Base-by-base conservation (phyloP, 169 alveolate species). In the Plasmodium cynomolgi region DNA sequence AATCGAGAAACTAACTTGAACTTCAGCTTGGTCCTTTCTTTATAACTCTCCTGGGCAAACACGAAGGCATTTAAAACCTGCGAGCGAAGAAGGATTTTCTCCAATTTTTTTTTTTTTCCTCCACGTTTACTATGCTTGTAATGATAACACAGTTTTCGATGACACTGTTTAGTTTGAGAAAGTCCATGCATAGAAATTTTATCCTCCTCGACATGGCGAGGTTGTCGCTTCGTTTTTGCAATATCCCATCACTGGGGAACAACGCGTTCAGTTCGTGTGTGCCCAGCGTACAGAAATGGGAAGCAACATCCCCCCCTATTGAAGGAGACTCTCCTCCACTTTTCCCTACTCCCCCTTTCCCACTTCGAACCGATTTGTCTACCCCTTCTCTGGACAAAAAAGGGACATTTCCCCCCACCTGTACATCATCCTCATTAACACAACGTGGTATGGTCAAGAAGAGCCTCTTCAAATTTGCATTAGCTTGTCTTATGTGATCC, bases 61-160 rank as follows among this genome's bases (percentile, higher is more conserved):
- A 90, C 94, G 82, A 58, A 90, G 33, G 94, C 75, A 90, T 79
- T 81, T 90, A 90, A 56, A 79, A 90, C 37, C 11, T 90, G 75
- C 9, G 94, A 90, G 29, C 91, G 81, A 2, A 90, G 47, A 31
- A 90, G 71, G 1, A 90, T 20, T 17, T 62, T 90, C 74, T 90
- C 94, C 34, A 90, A 90, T 81, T 90, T 90, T 26, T 7, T 26
- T 39, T 90, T 54, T 90, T 90, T 71, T 90, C 82, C 44, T 90
- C 94, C 17, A 33, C 29, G 50, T 90, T 90, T 47, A 71, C 9
- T 17, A 90, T 80, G 20, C 82, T 90, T 6, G 94, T 90, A 90
- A 90, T 81, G 41, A 90, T 39, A 44, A 90, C 56, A 58, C 91
- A 80, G 73, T 90, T 90, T 81, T 62, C 94, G 17, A 11, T 29